Base-by-base conservation (phyloP, 73 alveolate genomes). In the Paramecium sexaurelia region DNA sequence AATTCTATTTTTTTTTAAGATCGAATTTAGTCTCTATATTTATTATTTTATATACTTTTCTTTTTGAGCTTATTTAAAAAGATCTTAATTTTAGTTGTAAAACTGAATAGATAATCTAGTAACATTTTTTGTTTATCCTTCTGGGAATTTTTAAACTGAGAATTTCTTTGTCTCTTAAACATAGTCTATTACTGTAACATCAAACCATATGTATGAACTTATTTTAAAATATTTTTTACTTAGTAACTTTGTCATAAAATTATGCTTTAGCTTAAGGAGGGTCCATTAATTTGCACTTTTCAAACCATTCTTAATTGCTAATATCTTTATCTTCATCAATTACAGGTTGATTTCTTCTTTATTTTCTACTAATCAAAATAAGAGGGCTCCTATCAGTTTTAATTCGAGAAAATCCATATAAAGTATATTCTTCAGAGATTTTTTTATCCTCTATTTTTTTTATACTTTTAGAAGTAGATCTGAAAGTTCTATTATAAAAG, bases 201-300 rank as follows among this genome's bases (percentile, higher is more conserved):
- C 90, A 22, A 41, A 24, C 90, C 90, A 78, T 41, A 39, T 22
- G 15, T 78, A 78, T 43, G 43, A 24, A 24, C 90, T 78, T 11
- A 41, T 27, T 29, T 71, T 78, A 45, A n/a, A 7, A 11, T 20
- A 41, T 40, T 11, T 15, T 19, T 24, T 78, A 41, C 90, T 41
- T 78, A 9, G 75, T 45, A 20, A 37, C 33, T 22, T 40, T 78
- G 13, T 32, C 43, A 36, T 71, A 78, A 78, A 41, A 78, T 40
- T 78, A 19, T 17, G 55, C 90, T 45, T 78, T 29, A 7, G 75
- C 90, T 41, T 78, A 45, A 78, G 90, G 90, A 5, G 90, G 90
- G 29, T 78, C 45, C 43, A 78, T 78, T 45, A 20, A 11, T 19
- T 71, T 71, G 8, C 86, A 71, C 35, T 71, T 71, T 71, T 71